Percentiles rank a stretch among this genome's conserved stretches.
These are phyloP conservation scores for Globisporangium carolinianum DNA, from an alignment of 352 stramenopile species.

Conservation along the genomic window DNA sequence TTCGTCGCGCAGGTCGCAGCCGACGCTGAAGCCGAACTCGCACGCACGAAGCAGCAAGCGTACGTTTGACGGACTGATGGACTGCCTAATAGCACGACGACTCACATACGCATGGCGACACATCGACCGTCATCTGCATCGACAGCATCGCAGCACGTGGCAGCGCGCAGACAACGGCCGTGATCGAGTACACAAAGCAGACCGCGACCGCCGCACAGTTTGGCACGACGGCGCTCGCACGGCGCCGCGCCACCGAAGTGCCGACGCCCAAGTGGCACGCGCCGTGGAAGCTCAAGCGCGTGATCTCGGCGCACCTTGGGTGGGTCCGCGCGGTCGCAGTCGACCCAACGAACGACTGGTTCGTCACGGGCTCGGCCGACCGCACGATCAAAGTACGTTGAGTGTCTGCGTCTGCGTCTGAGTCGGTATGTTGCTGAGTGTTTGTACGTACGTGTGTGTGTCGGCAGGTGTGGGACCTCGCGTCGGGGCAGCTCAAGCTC, in stretches of 20 bases:
- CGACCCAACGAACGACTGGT: conserved; percentile 98
- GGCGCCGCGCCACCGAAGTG: conserved; percentile 79
- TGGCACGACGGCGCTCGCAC: conserved; percentile 57
- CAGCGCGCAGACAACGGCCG: conserved; percentile 21
- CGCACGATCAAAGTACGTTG: conserved; percentile 92
- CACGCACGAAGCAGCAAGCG: conserved; percentile 40
- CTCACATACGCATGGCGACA: not conserved
- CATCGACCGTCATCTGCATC: not conserved
- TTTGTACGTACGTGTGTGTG: not conserved
- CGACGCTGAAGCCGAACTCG: conserved; percentile 36
- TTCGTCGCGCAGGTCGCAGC: conserved; percentile 55
- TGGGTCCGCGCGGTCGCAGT: conserved; percentile 98
- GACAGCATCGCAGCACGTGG: conserved; percentile 19
- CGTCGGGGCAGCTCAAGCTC: conserved; percentile 95
- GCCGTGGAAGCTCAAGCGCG: conserved; percentile 96
- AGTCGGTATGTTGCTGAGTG: not conserved
- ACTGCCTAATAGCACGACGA: not conserved
- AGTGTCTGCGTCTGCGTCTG: not conserved
- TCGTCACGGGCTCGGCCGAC: conserved; percentile 96
- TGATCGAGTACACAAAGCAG: conserved; percentile 65
- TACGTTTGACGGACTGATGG: conserved; percentile 15
- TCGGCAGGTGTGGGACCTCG: conserved; percentile 90
- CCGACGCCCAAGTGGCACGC: conserved; percentile 98
- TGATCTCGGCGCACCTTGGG: conserved; percentile 93
- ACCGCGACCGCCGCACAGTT: conserved; percentile 41